These are phyloP conservation scores for Glycine tomentella DNA, from an alignment of 306 rosid species.

Conservation along the genomic window DNA sequence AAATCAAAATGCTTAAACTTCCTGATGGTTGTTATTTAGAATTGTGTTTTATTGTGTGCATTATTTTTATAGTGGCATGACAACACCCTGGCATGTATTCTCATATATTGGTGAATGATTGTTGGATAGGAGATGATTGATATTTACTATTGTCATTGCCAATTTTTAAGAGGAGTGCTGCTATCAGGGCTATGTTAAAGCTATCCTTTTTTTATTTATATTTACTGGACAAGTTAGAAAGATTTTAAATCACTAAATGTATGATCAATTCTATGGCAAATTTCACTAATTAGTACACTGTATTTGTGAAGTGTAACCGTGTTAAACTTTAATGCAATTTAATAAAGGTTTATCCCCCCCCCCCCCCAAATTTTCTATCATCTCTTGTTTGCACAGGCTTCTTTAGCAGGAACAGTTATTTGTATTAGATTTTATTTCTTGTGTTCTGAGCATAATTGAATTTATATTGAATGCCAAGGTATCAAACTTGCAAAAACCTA, in stretches of 20 bases:
- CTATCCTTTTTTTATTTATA: not conserved
- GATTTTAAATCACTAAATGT: not conserved
- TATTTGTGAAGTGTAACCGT: not conserved
- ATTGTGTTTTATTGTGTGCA: not conserved
- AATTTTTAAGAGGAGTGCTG: too few species aligned
- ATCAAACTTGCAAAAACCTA: slow-evolving; percentile 36
- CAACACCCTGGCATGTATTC: not conserved
- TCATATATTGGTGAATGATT: not conserved
- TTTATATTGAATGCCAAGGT: slow-evolving; percentile 23
- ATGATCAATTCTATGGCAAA: slow-evolving; percentile 18
- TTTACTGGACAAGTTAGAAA: slow-evolving; percentile 23
- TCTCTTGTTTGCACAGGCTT: slow-evolving; percentile 29
- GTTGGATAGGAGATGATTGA: not conserved
- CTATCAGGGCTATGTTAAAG: not conserved
- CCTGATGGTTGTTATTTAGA: not conserved
- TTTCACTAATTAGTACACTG: not conserved
- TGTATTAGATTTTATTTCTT: slow-evolving; percentile 10
- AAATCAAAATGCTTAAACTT: not conserved
- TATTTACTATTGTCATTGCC: not conserved
- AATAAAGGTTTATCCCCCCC: slow-evolving; percentile 2
- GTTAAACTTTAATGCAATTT: slow-evolving; percentile 1
- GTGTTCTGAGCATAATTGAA: slow-evolving; percentile 10
- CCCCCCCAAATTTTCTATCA: not conserved
- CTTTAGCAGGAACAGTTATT: slow-evolving; percentile 19
- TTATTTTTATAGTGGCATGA: not conserved